These are phyloP conservation scores for Bryoglossum gracile DNA, from an alignment of 495 filamentous ascomycete species.

Conservation along the genomic window DNA sequence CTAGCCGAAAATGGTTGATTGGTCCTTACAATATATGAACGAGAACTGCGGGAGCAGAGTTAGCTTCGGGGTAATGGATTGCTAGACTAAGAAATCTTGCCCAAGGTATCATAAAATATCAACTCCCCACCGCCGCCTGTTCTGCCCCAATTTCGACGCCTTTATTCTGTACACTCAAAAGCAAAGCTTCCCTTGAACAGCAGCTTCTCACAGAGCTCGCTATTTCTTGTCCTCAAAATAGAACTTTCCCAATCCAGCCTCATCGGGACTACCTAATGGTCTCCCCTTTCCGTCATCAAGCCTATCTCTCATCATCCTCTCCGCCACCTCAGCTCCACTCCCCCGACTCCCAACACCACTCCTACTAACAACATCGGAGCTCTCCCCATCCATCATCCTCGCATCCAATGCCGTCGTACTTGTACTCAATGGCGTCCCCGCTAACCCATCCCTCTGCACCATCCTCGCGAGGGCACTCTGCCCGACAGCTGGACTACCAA, in stretches of 20 bases:
- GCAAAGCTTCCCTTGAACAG: neutral
- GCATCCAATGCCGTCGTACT: constrained; percentile 16
- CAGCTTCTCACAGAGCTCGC: neutral
- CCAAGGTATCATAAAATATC: no score
- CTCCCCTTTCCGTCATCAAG: constrained; percentile 31
- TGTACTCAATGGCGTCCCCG: constrained; percentile 8
- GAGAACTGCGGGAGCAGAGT: no score
- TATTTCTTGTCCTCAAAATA: constrained; percentile 45
- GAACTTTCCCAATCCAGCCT: constrained; percentile 43
- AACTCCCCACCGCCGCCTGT: no score
- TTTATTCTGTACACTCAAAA: no score
- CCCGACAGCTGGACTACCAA: constrained; percentile 12
- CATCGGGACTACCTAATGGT: constrained; percentile 33
- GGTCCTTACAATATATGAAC: no score
- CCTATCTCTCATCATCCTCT: constrained; percentile 47
- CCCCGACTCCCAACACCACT: no score
- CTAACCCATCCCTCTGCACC: constrained; percentile 1
- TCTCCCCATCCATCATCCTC: constrained; percentile 24
- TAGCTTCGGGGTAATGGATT: no score
- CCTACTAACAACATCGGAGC: no score
- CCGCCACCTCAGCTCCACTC: constrained; percentile 31
- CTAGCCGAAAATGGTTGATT: no score
- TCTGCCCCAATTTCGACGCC: no score
- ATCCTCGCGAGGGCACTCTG: constrained; percentile 9
- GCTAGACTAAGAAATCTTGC: no score